phyloP scores from a whole-genome alignment of 345 rosid genomes.

The Adansonia digitata region DNA sequence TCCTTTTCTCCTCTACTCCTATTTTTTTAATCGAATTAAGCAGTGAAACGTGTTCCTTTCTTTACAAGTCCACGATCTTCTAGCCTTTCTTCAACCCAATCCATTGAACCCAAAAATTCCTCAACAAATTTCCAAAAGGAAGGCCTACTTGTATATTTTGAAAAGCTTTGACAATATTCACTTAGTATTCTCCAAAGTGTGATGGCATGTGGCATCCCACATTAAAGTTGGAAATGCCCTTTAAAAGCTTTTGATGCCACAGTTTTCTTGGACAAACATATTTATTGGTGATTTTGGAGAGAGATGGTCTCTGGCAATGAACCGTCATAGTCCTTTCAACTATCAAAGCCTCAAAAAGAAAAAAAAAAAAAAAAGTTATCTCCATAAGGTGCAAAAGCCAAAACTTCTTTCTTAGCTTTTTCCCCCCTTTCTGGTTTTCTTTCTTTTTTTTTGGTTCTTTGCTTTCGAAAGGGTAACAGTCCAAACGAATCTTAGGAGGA shows the following conservation, averaged over 20 bases:
- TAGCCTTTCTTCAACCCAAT: too few relatives aligned
- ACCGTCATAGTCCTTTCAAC: not conserved
- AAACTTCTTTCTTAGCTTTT: constrained; percentile 1
- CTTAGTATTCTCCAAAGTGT: not conserved
- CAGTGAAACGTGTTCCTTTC: too few relatives aligned
- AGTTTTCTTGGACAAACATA: not conserved
- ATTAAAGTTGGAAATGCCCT: too few relatives aligned
- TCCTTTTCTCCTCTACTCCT: too few relatives aligned
- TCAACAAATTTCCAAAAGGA: too few relatives aligned
- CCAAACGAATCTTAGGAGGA: constrained; percentile 23
- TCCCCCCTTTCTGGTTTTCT: not conserved
- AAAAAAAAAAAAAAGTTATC: not conserved
- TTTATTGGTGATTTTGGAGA: not conserved
- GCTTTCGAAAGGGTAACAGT: constrained; percentile 20
- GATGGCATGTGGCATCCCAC: not conserved
- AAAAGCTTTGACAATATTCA: not conserved
- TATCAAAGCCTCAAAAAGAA: not conserved
- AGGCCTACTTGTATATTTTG: not conserved
- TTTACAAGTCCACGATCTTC: too few relatives aligned
- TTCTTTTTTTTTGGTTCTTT: not conserved
- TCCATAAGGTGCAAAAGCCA: constrained; percentile 15
- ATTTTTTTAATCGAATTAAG: too few relatives aligned
- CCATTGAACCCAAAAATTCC: too few relatives aligned
- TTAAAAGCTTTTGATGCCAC: not conserved
- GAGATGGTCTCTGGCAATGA: not conserved